A percentile compares a stretch with the other conserved stretches of the same genome.
phyloP scores from a whole-genome alignment of 2,329 filamentous ascomycete species.

The Talaromyces sp. region DNA sequence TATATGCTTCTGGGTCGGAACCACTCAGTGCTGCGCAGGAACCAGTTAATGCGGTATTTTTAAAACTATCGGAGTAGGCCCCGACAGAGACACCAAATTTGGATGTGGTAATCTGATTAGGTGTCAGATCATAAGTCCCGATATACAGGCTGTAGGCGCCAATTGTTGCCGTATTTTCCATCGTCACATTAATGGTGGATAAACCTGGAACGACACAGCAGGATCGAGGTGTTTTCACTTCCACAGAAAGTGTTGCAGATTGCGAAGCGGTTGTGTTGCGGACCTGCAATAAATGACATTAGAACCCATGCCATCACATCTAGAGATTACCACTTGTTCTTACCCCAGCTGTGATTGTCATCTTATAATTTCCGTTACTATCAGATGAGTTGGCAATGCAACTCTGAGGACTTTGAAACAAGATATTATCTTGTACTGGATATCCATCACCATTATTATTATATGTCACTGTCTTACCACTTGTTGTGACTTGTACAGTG shows the following conservation, averaged over 20 bases:
- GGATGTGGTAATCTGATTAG: conserved; percentile 11
- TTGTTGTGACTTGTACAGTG: conserved; percentile 8
- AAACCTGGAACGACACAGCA: conserved; percentile 13
- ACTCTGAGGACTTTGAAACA: conserved; percentile 13
- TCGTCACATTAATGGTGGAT: conserved; percentile 9
- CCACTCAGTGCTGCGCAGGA: conserved; percentile 11
- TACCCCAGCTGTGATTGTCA: conserved; percentile 14
- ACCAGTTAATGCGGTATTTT: conserved; percentile 12
- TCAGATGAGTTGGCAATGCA: conserved; percentile 8
- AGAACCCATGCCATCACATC: not conserved
- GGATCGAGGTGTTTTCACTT: conserved; percentile 12
- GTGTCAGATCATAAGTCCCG: conserved; percentile 11
- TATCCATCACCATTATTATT: conserved; percentile 13
- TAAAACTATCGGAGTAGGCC: conserved; percentile 8
- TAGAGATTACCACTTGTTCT: not conserved
- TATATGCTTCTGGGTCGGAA: conserved; percentile 4
- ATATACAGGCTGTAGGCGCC: conserved; percentile 10
- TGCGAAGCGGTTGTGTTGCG: conserved; percentile 7
- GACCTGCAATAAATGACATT: not conserved
- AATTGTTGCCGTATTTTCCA: conserved; percentile 10
- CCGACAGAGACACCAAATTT: conserved; percentile 13
- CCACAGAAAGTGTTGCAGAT: conserved; percentile 6
- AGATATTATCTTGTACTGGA: conserved; percentile 9
- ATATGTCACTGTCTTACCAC: conserved; percentile 10
- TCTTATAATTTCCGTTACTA: conserved; percentile 9